phyloP scores from a whole-genome alignment of 2,329 filamentous ascomycete genomes.

The Hyphodiscus sp. region DNA sequence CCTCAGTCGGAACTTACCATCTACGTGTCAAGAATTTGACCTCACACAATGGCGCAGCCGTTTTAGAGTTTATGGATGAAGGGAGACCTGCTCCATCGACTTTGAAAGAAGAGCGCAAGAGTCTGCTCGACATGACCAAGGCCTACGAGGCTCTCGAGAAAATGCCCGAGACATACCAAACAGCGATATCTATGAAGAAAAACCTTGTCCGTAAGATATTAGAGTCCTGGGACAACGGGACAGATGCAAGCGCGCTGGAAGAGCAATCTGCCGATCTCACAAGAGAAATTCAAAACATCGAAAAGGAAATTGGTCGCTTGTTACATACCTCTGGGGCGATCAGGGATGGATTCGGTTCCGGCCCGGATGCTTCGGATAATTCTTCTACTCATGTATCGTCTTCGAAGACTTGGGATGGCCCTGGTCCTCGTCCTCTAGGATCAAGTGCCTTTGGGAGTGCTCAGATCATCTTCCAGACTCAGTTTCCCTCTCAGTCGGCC shows the following conservation, averaged over 20 bases:
- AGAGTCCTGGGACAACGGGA: constrained; percentile 16
- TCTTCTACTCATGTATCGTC: background rate
- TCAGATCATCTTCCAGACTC: constrained; percentile 27
- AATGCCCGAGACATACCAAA: constrained; percentile 8
- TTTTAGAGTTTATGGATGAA: constrained; percentile 21
- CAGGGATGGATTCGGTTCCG: constrained; percentile 25
- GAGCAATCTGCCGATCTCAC: constrained; percentile 15
- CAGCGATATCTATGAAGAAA: constrained; percentile 17
- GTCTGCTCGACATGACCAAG: constrained; percentile 20
- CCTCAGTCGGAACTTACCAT: constrained; percentile 15
- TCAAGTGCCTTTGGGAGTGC: constrained; percentile 22
- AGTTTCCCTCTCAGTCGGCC: background rate
- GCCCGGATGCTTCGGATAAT: background rate
- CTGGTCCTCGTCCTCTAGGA: constrained; percentile 5
- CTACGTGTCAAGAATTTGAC: constrained; percentile 16
- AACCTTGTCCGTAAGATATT: constrained; percentile 14
- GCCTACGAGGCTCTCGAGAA: constrained; percentile 13
- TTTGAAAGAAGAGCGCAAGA: constrained; percentile 20
- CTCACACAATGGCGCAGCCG: constrained; percentile 14
- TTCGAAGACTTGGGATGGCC: constrained; percentile 6
- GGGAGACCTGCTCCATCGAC: constrained; percentile 14
- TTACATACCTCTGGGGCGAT: constrained; percentile 25
- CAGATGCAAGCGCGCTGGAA: constrained; percentile 18
- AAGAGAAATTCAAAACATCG: constrained; percentile 19
- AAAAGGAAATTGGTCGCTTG: constrained; percentile 20